These are phyloP conservation scores for Durotheca rogersii DNA, from an alignment of 495 filamentous ascomycete species.

Conservation along the genomic window DNA sequence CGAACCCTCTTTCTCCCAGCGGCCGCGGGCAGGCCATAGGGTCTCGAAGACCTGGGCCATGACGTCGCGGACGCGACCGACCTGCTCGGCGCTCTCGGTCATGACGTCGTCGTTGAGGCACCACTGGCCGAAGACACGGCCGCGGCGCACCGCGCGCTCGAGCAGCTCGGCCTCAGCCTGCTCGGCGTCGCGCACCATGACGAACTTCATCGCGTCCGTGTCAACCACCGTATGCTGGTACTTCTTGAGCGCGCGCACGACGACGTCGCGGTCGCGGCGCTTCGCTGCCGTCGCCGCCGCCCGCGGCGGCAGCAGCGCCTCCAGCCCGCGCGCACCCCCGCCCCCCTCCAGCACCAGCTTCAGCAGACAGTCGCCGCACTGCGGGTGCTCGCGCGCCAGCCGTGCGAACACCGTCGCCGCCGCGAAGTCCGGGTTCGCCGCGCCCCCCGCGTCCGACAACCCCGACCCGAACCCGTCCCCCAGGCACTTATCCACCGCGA, in stretches of 20 bases:
- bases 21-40: constrained; percentile 21
- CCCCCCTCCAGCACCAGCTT: constrained; percentile 44
- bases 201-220: constrained; percentile 44
- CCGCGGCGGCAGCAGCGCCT: constrained; percentile 36
- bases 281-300: constrained; percentile 22
- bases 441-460: constrained; percentile 34
- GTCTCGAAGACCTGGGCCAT: constrained; percentile 26
- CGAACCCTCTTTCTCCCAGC: constrained; percentile 25
- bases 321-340: constrained; percentile 37
- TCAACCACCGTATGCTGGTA: constrained; percentile 45
- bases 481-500: constrained; percentile 43
- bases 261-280: constrained; percentile 32
- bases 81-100: constrained; percentile 33
- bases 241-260: constrained; percentile 43
- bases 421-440: constrained; percentile 39
- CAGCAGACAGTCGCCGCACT: constrained; percentile 45
- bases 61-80: constrained; percentile 26
- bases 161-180: constrained; percentile 42
- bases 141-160: constrained; percentile 35
- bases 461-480: constrained; percentile 42
- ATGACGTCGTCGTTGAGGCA: constrained; percentile 48
- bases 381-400: constrained; percentile 37
- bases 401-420: constrained; percentile 43
- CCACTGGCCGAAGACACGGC: constrained; percentile 40
- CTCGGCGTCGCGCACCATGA: constrained; percentile 49